Evolutionary conservation across 1,139 yeast species (phyloP).

Genomic region (Debaryomycetaceae sp.): DNA sequence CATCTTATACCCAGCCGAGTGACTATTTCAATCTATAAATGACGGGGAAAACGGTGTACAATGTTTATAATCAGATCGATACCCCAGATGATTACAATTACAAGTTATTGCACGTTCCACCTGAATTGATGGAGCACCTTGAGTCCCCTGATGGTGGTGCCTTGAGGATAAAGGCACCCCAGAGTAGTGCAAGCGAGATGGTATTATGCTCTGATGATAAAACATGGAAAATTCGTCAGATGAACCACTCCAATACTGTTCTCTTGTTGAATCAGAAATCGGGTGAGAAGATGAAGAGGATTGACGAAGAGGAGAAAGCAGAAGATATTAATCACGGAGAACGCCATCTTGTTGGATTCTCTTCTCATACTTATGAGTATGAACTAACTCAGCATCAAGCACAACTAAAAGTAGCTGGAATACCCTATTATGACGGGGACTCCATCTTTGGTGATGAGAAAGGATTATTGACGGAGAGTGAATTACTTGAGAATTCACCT

Average conservation of each 20-base stretch:
- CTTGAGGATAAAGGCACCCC: constrained; percentile 48
- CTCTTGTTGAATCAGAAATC: constrained; percentile 35
- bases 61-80: constrained; percentile 25
- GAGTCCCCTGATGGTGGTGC: constrained; percentile 22
- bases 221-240: constrained; percentile 69
- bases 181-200: constrained; percentile 35
- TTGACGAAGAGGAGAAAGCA: constrained; percentile 10
- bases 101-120: constrained; percentile 58
- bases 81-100: constrained; percentile 29
- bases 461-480: constrained; percentile 18
- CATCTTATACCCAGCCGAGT: too few relatives aligned
- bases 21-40: not conserved
- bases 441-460: not conserved
- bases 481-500: constrained; percentile 46
- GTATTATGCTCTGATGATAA: constrained; percentile 58
- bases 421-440: constrained; percentile 49
- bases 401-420: constrained; percentile 32
- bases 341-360: constrained; percentile 33
- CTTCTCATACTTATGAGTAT: constrained; percentile 46
- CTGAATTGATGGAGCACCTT: constrained; percentile 47
- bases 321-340: constrained; percentile 5
- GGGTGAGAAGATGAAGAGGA: constrained; percentile 20
- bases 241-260: constrained; percentile 84
- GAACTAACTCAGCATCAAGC: constrained; percentile 45
- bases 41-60: constrained; percentile 4